Base-by-base conservation (phyloP, 768 basidiomycete species). In the Boletus rubroflammeus region DNA sequence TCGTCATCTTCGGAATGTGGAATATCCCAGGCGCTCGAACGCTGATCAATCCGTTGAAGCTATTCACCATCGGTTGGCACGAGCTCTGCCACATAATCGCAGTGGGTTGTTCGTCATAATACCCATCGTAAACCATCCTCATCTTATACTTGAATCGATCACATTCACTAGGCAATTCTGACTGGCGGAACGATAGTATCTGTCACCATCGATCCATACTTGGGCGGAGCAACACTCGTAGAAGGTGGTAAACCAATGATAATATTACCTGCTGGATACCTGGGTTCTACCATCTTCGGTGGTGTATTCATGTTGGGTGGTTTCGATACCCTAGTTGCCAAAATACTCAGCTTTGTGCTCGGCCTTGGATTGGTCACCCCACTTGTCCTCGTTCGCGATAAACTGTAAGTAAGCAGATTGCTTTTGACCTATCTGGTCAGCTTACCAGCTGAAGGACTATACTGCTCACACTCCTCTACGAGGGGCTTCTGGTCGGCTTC, bases 311-410 rank as follows among this genome's bases (percentile, higher is more conserved):
- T 93, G 23, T 75, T 93, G 26, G 88, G 85, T 36, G 90, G 90
- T 17, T 94, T 90, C 76, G 87, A 93, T 67, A 93, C 88, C 3
- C 82, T 96, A 17, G 88, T 92, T 13, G 88, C 93, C 32, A 98
- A 98, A 72, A 83, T 97, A 54, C 82, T 93, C 70, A 94, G 93
- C 73, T 93, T 95, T 63, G 85, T 95, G 49, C 79, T 96, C 47
- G 94, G 84, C 32, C 78, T 97, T 32, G 95, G 93, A 15, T 74
- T 98, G 26, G 72, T 96, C n/a, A 81, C 87, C 29, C 94, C 94
- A 1, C 76, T 96, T 44, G 82, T 85, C 14, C 84, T 95, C 28
- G 92, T 95, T 35, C 81, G 92, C 54, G 91, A 94, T 67, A 95
- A 95, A 78, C 62, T 96, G 93, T 94, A 66, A 67, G 88, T 77